phyloP scores from a whole-genome alignment of 768 basidiomycete genomes.

The Candolleomyces eurysporus region DNA sequence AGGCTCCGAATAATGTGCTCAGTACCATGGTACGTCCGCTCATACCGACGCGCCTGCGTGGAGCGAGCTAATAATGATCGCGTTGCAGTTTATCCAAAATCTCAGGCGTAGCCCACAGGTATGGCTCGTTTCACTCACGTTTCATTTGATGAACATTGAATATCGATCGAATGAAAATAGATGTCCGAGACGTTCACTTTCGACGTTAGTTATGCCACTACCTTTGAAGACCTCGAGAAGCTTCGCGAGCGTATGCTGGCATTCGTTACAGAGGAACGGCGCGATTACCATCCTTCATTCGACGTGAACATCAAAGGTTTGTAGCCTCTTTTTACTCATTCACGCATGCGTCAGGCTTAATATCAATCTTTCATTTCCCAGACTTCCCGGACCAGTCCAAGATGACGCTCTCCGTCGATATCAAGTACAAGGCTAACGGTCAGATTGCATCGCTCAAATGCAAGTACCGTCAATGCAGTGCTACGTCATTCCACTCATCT shows the following conservation, averaged over 20 bases:
- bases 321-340: constrained; percentile 8
- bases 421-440: constrained; percentile 88
- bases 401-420: constrained; percentile 73
- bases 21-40: constrained; percentile 46
- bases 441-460: constrained; percentile 76
- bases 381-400: constrained; percentile 82
- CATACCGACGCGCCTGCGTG: neutral
- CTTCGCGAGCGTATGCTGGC: constrained; percentile 77
- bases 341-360: neutral
- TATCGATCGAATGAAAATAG: constrained; percentile 15
- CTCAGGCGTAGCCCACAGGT: constrained; percentile 70
- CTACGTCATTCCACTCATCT: neutral
- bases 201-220: constrained; percentile 75
- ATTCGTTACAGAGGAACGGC: constrained; percentile 66
- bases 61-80: neutral
- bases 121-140: constrained; percentile 11
- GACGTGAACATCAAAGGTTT: constrained; percentile 68
- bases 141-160: neutral
- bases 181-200: constrained; percentile 84
- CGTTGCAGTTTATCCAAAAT: constrained; percentile 62
- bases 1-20: constrained; percentile 66
- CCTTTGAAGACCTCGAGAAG: constrained; percentile 77
- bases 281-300: constrained; percentile 76
- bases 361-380: neutral
- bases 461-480: constrained; percentile 18